A percentile compares a stretch with the other conserved stretches of the same genome.
phyloP scores from a whole-genome alignment of 495 filamentous ascomycete genomes.

The Terfezia boudieri region DNA sequence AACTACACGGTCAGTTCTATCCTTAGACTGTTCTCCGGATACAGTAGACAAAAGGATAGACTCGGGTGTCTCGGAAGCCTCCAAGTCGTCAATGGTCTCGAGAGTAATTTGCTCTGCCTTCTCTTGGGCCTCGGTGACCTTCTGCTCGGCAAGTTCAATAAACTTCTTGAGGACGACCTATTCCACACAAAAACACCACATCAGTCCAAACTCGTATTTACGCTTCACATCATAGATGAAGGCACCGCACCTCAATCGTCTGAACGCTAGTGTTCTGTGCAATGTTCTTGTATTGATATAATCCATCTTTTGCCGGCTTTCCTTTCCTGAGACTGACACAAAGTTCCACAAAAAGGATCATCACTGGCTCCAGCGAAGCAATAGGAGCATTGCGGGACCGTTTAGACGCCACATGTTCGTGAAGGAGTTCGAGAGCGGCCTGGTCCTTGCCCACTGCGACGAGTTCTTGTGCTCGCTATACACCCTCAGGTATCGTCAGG shows the following conservation, averaged over 20 bases:
- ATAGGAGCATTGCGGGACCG: constrained; percentile 93
- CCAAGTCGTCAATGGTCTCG: constrained; percentile 83
- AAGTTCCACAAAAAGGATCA: constrained; percentile 91
- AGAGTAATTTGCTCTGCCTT: constrained; percentile 85
- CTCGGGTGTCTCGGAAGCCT: constrained; percentile 92
- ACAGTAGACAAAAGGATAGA: constrained; percentile 95
- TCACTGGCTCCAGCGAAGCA: constrained; percentile 87
- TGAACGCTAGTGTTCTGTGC: constrained; percentile 96
- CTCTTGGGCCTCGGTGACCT: constrained; percentile 86
- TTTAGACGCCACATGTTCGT: constrained; percentile 98
- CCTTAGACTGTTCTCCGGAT: constrained; percentile 87
- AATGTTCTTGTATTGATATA: constrained; percentile 99
- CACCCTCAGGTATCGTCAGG: not conserved
- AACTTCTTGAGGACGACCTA: constrained; percentile 85
- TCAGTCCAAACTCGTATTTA: constrained; percentile 1
- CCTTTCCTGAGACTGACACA: constrained; percentile 93
- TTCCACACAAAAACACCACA: constrained; percentile 12
- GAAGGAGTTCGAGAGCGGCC: constrained; percentile 79
- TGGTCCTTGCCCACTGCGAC: constrained; percentile 86
- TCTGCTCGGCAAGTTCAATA: constrained; percentile 87
- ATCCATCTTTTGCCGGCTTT: constrained; percentile 91
- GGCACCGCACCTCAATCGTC: constrained; percentile 61
- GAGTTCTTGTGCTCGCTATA: constrained; percentile 78
- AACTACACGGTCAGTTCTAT: constrained; percentile 90
- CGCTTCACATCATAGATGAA: not conserved